Evolutionary conservation across 768 basidiomycete species (phyloP).

Genomic region (Roridomyces roridus): DNA sequence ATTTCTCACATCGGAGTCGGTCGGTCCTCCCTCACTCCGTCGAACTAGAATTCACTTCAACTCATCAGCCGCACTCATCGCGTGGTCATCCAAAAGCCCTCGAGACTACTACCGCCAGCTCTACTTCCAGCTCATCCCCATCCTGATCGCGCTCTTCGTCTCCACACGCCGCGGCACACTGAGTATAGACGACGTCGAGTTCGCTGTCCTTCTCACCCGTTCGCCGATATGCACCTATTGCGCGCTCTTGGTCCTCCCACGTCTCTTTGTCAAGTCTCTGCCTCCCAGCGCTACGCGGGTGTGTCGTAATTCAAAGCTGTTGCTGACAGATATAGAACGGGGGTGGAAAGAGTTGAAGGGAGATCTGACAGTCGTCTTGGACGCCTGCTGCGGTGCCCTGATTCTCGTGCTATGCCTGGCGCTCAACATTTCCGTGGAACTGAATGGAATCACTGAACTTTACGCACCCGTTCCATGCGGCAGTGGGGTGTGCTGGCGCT

Average conservation of each 20-base stretch:
- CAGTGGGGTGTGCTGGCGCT: not conserved
- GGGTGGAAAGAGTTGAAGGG: not conserved
- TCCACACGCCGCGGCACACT: not conserved
- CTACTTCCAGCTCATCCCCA: not conserved
- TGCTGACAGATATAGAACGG: not conserved
- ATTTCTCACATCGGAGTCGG: not conserved
- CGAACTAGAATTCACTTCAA: not conserved
- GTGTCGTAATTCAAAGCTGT: too few species aligned
- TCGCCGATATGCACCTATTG: conserved; percentile 4
- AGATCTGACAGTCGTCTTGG: not conserved
- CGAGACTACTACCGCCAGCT: not conserved
- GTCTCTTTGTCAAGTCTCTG: not conserved
- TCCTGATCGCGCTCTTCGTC: not conserved
- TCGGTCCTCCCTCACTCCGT: not conserved
- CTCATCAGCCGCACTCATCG: not conserved
- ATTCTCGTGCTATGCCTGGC: not conserved
- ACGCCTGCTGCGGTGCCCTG: not conserved
- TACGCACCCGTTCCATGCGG: not conserved
- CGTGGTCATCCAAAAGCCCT: not conserved
- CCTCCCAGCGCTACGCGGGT: too few species aligned
- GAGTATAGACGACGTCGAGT: conserved; percentile 3
- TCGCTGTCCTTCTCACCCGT: conserved; percentile 9
- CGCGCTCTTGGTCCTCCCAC: conserved; percentile 3
- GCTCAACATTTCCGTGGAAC: conserved; percentile 5
- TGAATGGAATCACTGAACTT: not conserved